phyloP scores from a whole-genome alignment of 2,329 filamentous ascomycete species.

The Trichophyton rubrum region DNA sequence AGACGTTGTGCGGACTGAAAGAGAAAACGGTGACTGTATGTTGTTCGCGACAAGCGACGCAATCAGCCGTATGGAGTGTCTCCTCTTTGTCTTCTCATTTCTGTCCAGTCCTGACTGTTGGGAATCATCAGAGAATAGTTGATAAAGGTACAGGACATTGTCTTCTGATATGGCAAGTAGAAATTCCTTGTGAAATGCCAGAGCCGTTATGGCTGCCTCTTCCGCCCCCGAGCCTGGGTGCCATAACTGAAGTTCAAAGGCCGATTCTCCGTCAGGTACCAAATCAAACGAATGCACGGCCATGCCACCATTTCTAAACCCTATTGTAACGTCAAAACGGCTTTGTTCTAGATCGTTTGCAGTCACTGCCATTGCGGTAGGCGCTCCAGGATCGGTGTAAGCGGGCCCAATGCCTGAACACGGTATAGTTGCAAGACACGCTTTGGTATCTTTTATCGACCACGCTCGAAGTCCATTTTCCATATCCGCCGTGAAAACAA shows the following conservation, averaged over 20 bases:
- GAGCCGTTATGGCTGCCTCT: conserved; percentile 53
- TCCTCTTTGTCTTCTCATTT: conserved; percentile 13
- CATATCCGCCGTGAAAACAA: conserved; percentile 65
- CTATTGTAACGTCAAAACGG: conserved; percentile 50
- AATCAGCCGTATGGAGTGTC: conserved; percentile 39
- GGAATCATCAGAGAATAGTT: conserved; percentile 32
- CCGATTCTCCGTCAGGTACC: conserved; percentile 27
- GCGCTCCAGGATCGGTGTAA: conserved; percentile 50
- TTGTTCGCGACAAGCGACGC: conserved; percentile 72
- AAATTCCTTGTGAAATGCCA: conserved; percentile 64
- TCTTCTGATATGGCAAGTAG: conserved; percentile 64
- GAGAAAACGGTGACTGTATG: conserved; percentile 61
- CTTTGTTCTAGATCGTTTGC: conserved; percentile 32
- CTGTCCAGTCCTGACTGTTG: background rate
- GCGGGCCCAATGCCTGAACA: conserved; percentile 18
- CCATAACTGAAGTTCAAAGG: conserved; percentile 42
- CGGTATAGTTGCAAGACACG: conserved; percentile 42
- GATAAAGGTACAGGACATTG: conserved; percentile 65
- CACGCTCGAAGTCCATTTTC: conserved; percentile 62
- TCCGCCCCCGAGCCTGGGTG: conserved; percentile 50
- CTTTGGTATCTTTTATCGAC: conserved; percentile 52
- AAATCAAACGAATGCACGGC: conserved; percentile 52
- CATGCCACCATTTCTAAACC: conserved; percentile 61
- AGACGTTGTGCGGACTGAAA: conserved; percentile 63
- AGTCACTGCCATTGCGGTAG: conserved; percentile 42